Evolutionary conservation across 164 flowering plant genomes (phyloP), one percentile per base, ranked within the genome.

Genomic region (Sextonia rubra): DNA sequence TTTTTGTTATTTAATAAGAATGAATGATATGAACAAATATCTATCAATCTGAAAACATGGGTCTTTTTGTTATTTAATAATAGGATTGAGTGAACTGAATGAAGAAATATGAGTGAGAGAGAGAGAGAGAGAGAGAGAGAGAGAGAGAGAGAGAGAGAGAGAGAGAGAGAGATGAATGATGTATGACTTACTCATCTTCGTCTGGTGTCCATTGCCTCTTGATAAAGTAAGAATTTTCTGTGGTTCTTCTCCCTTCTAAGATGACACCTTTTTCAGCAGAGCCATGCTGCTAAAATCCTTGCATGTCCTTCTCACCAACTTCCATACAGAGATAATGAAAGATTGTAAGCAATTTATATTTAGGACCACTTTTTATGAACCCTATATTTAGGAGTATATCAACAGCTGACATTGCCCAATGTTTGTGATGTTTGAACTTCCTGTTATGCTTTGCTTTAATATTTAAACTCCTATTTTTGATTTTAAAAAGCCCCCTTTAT

Each of bases 201-300:
- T 83, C 74, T 49, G 60, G 72, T 65, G 72, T 72, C 88, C 86
- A 85, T 27, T 75, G 83, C 25, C 83, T 83, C 73, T 85, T 85
- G 47, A 52, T 52, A 48, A 63, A 30, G 24, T 25, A n/a, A 24
- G 68, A 25, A 20, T 65, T 60, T 60, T 6, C 3, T 20, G 60
- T 55, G 18, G 72, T 2, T 52, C 18, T 30, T 63, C 52, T 44
- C 17, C 12, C 22, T 76, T 24, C 12, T 6, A 64, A 47, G 18
- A 30, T 24, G 61, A 65, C 47, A 23, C 2, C 60, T 20, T 63
- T 5, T 49, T 29, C 71, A 44, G 14, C 67, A 12, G 61, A 74
- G 47, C 52, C 27, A n/a, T 64, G 17, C 61, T 69, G 60, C 48
- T 23, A 30, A 64, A 64, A 63, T 15, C 44, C 20, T 17, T 27